A percentile compares a stretch with the other conserved stretches of the same genome.
Evolutionary conservation across 2,329 filamentous ascomycete species (phyloP).

Genomic region (Alternaria ventricosa): DNA sequence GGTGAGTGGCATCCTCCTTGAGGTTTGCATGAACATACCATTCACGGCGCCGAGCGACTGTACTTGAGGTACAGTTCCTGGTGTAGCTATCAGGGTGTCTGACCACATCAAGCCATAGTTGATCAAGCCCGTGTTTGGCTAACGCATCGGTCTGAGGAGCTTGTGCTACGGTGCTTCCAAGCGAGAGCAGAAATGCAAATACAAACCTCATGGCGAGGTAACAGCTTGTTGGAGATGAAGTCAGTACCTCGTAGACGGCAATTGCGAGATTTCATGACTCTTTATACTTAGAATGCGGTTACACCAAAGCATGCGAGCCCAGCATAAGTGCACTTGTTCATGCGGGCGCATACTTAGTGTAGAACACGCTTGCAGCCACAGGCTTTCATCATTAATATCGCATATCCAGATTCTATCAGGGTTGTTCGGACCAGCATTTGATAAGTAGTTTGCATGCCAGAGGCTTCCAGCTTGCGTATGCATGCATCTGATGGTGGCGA

Average conservation of each 20-base stretch:
- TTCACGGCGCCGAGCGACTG: neutral
- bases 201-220: neutral
- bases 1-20: neutral
- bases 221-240: neutral
- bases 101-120: neutral
- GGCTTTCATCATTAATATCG: neutral
- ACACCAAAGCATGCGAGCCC: neutral
- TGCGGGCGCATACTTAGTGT: neutral
- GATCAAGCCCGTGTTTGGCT: slow-evolving; percentile 1
- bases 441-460: neutral
- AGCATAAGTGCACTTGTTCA: neutral
- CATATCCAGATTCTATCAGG: neutral
- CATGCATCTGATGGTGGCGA: neutral
- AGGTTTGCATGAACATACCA: neutral
- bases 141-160: neutral
- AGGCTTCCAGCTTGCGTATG: neutral
- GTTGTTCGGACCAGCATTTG: neutral
- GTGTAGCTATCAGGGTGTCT: neutral
- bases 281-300: neutral
- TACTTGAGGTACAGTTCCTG: neutral
- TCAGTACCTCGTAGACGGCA: neutral
- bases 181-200: neutral
- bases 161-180: neutral
- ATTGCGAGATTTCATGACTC: neutral
- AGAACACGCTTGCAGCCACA: neutral